A percentile compares a stretch with the other conserved stretches of the same genome.
Evolutionary conservation across 2,329 filamentous ascomycete genomes (phyloP).

Genomic region (Trichoderma asperellum): DNA sequence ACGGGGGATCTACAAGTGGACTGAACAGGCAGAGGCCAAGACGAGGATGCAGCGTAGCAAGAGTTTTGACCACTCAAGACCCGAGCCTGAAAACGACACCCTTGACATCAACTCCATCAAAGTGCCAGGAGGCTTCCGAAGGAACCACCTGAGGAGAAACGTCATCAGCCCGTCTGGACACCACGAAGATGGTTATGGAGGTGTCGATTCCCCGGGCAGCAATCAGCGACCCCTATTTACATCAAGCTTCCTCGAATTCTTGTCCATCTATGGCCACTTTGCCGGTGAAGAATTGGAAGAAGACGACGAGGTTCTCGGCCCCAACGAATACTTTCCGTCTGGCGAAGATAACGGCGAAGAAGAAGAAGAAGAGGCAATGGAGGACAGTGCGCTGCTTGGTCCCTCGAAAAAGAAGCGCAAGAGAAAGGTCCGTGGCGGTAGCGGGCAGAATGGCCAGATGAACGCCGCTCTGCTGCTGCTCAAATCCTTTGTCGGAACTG

Average conservation of each 20-base stretch:
- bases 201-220: conserved; percentile 40
- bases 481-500: conserved; percentile 97
- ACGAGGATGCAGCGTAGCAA: conserved; percentile 75
- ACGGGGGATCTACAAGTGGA: conserved; percentile 94
- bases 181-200: conserved; percentile 41
- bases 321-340: conserved; percentile 90
- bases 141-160: conserved; percentile 81
- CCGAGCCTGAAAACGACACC: conserved; percentile 77
- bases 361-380: conserved; percentile 79
- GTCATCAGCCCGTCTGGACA: conserved; percentile 62
- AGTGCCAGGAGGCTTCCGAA: conserved; percentile 88
- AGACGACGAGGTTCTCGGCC: conserved; percentile 85
- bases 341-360: conserved; percentile 67
- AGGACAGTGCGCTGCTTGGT: conserved; percentile 82
- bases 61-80: conserved; percentile 80
- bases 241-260: conserved; percentile 91
- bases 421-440: conserved; percentile 73
- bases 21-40: conserved; percentile 79
- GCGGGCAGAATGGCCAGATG: conserved; percentile 75
- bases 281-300: conserved; percentile 96
- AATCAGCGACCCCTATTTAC: conserved; percentile 68
- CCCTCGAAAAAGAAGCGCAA: conserved; percentile 73
- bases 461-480: conserved; percentile 84
- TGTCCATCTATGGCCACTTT: conserved; percentile 95
- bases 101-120: conserved; percentile 90